A percentile compares a stretch with the other conserved stretches of the same genome.
Evolutionary conservation across 257 asterid genomes (phyloP).

Genomic region (Haberlea rhodopensis): DNA sequence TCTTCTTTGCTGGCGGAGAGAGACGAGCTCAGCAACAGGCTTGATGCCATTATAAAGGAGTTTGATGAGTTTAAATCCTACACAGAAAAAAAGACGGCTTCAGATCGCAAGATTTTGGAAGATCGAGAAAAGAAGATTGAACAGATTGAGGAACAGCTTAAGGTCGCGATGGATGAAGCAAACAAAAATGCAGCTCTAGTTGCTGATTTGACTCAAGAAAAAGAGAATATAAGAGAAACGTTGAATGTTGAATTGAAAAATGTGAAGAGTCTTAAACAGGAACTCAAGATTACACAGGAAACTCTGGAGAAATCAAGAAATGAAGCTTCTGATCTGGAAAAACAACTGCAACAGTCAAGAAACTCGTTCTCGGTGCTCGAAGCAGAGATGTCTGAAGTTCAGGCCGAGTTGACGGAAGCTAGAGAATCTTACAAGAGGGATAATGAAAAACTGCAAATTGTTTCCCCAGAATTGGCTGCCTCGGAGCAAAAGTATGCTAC

Average conservation of each 20-base stretch:
- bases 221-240: slow-evolving; percentile 38
- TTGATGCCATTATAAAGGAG: slow-evolving; percentile 40
- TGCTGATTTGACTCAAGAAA: slow-evolving; percentile 54
- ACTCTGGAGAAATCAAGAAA: slow-evolving; percentile 47
- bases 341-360: slow-evolving; percentile 51
- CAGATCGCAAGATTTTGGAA: slow-evolving; percentile 48
- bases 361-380: slow-evolving; percentile 52
- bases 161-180: slow-evolving; percentile 39
- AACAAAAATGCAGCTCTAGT: slow-evolving; percentile 31
- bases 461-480: slow-evolving; percentile 44
- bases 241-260: slow-evolving; percentile 42
- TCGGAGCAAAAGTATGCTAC: slow-evolving; percentile 36
- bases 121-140: slow-evolving; percentile 43
- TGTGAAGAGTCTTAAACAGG: slow-evolving; percentile 42
- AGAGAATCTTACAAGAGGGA: slow-evolving; percentile 42
- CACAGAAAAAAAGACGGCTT: slow-evolving; percentile 49
- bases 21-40: slow-evolving; percentile 40
- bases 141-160: slow-evolving; percentile 53
- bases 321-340: slow-evolving; percentile 51
- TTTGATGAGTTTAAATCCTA: slow-evolving; percentile 43
- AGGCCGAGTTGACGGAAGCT: slow-evolving; percentile 47
- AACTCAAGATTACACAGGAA: slow-evolving; percentile 37
- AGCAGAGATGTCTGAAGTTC: slow-evolving; percentile 43
- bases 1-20: slow-evolving; percentile 39
- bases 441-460: slow-evolving; percentile 42